Evolutionary conservation across 345 rosid genomes (phyloP), one percentile per base, ranked within the genome.

Genomic region (Populus euphratica): DNA sequence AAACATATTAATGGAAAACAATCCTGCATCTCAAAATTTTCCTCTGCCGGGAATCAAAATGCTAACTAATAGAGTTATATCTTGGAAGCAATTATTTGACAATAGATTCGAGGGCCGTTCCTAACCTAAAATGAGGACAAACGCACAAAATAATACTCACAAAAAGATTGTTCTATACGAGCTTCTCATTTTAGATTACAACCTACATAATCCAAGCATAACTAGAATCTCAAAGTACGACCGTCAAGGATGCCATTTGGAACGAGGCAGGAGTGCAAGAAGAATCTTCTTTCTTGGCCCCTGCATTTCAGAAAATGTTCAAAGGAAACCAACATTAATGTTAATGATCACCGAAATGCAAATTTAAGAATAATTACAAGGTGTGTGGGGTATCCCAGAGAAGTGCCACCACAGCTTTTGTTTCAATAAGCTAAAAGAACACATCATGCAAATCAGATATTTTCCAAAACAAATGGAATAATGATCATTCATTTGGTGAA

Each of bases 281-380:
- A 93, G 92, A 79, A 96, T 96, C 85, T 93, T 96, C 86, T 96
- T 96, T 81, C 99, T 88, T 47, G 99, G 97, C 29, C 98, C 98
- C 98, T 96, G 91, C 44, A 67, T 18, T 67, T 36, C 12, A 35
- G 27, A 67, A 8, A 67, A 36, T 17, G 70, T 20, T 20, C 1
- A 17, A 6, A 67, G 36, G 21, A 67, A 35, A 36, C 12, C 69
- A 67, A 3, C 41, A 23, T 59, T 23, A 65, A 33, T 65, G 39
- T 31, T 27, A 65, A 65, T 31, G 36, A 35, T 65, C 10, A 65
- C 2, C 38, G n/a, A 31, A 2, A 33, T 23, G 20, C 21, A 50
- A 31, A 75, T 61, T 21, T 47, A 64, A 29, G 18, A 47, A 47
- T 21, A 73, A 62, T 23, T 61, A 23, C 18, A 7, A 54, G 35